A percentile compares a stretch with the other conserved stretches of the same genome.
Evolutionary conservation across 2,329 filamentous ascomycete genomes (phyloP).

Genomic region (Penicillium corylophilum): DNA sequence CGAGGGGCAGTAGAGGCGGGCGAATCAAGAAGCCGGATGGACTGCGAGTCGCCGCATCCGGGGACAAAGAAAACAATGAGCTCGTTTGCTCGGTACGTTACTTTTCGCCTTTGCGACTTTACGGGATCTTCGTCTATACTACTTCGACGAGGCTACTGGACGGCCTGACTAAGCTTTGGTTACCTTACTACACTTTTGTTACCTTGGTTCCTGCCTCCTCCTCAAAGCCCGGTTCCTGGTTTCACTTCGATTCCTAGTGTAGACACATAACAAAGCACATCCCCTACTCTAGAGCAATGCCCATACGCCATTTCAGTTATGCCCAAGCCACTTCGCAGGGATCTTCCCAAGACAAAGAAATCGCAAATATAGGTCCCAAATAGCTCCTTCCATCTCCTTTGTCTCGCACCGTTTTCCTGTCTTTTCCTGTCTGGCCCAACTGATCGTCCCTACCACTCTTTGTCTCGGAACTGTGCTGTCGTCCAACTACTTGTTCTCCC

Average conservation of each 20-base stretch:
- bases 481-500: background rate
- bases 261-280: background rate
- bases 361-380: slow-evolving; percentile 3
- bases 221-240: no score
- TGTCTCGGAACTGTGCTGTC: background rate
- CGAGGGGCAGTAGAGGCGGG: background rate
- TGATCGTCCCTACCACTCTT: background rate
- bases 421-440: background rate
- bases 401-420: slow-evolving; percentile 3
- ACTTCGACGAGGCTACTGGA: no score
- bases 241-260: background rate
- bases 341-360: background rate
- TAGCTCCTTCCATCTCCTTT: slow-evolving; percentile 1
- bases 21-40: slow-evolving; percentile 4
- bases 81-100: slow-evolving; percentile 27
- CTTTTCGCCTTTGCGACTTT: no score
- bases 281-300: background rate
- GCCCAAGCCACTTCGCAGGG: slow-evolving; percentile 10
- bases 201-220: no score
- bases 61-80: slow-evolving; percentile 30
- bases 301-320: background rate
- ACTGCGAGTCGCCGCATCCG: slow-evolving; percentile 24
- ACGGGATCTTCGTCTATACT: no score
- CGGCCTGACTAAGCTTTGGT: no score
- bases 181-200: background rate